Evolutionary conservation across 2,329 filamentous ascomycete genomes (phyloP).

Genomic region (Aspergillus bombycis): DNA sequence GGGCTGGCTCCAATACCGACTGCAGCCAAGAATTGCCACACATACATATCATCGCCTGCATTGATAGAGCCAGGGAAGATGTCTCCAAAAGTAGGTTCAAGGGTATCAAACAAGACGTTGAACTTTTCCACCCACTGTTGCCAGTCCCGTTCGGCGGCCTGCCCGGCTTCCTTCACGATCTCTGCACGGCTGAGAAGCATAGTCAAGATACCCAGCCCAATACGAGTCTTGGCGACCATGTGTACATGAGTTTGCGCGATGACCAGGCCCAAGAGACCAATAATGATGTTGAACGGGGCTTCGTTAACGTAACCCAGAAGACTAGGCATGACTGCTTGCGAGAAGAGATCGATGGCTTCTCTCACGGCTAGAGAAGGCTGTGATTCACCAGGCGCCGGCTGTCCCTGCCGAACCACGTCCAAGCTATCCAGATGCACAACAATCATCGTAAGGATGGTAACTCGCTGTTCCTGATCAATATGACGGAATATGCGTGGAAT

Average conservation of each 20-base stretch:
- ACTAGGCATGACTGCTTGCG: slow-evolving; percentile 82
- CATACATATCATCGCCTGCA: slow-evolving; percentile 88
- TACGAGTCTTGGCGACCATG: slow-evolving; percentile 80
- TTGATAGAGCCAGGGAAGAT: slow-evolving; percentile 93
- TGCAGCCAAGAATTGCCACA: slow-evolving; percentile 96
- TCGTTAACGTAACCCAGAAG: slow-evolving; percentile 90
- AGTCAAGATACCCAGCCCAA: slow-evolving; percentile 86
- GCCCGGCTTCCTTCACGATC: slow-evolving; percentile 80
- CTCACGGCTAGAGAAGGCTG: slow-evolving; percentile 76
- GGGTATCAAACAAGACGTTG: slow-evolving; percentile 80
- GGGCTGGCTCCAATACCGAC: slow-evolving; percentile 92
- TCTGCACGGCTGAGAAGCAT: slow-evolving; percentile 94
- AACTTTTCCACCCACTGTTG: slow-evolving; percentile 83
- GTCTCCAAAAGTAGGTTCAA: slow-evolving; percentile 80
- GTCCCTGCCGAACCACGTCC: slow-evolving; percentile 82
- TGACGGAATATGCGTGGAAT: slow-evolving; percentile 94
- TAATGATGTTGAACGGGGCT: slow-evolving; percentile 85
- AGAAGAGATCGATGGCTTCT: slow-evolving; percentile 92
- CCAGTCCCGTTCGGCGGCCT: slow-evolving; percentile 72
- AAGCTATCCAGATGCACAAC: slow-evolving; percentile 89
- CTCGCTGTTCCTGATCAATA: slow-evolving; percentile 84
- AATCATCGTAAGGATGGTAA: slow-evolving; percentile 94
- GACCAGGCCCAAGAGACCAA: slow-evolving; percentile 83
- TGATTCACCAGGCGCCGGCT: slow-evolving; percentile 71
- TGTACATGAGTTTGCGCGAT: slow-evolving; percentile 81